A percentile compares a stretch with the other conserved stretches of the same genome.
Conservation (phyloP, 208 protist genomes). For the Crithidia expoeki region DNA sequence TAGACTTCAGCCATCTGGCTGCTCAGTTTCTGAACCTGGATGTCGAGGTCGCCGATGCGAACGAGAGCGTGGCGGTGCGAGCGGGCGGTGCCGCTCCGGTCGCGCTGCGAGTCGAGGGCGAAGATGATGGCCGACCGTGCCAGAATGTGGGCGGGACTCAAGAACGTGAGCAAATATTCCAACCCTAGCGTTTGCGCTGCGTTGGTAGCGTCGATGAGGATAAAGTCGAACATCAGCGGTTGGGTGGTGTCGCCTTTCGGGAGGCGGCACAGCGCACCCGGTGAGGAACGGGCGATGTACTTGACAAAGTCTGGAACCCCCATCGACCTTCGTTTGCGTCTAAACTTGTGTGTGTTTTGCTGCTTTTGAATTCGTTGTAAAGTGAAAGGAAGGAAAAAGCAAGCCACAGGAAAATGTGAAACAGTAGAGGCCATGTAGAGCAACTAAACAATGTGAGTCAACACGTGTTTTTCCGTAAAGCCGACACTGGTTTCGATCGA, state of each 20-base stretch:
- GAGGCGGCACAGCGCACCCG: constrained; percentile 64
- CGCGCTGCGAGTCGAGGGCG: constrained; percentile 76
- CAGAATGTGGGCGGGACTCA: constrained; percentile 36
- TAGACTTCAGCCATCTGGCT: constrained; percentile 45
- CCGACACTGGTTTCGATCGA: too few relatives aligned
- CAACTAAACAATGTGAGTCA: too few relatives aligned
- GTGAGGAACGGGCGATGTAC: constrained; percentile 71
- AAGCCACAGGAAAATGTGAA: too few relatives aligned
- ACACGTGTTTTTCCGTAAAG: too few relatives aligned
- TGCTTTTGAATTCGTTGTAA: not conserved
- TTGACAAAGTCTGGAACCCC: constrained; percentile 88
- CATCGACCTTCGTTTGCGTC: constrained; percentile 32
- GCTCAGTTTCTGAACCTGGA: constrained; percentile 62
- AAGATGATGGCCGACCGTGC: constrained; percentile 71
- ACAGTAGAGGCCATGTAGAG: too few relatives aligned
- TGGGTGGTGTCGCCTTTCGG: constrained; percentile 30
- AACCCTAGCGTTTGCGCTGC: constrained; percentile 73
- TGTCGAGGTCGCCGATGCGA: constrained; percentile 74
- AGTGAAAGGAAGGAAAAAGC: not conserved
- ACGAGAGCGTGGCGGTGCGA: constrained; percentile 61
- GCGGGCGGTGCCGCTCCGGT: constrained; percentile 62
- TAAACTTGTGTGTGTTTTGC: not conserved
- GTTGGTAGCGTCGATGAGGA: constrained; percentile 89
- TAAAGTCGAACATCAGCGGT: constrained; percentile 75
- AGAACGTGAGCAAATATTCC: constrained; percentile 51